phyloP scores from a whole-genome alignment of 345 rosid genomes.

The Angophora floribunda region DNA sequence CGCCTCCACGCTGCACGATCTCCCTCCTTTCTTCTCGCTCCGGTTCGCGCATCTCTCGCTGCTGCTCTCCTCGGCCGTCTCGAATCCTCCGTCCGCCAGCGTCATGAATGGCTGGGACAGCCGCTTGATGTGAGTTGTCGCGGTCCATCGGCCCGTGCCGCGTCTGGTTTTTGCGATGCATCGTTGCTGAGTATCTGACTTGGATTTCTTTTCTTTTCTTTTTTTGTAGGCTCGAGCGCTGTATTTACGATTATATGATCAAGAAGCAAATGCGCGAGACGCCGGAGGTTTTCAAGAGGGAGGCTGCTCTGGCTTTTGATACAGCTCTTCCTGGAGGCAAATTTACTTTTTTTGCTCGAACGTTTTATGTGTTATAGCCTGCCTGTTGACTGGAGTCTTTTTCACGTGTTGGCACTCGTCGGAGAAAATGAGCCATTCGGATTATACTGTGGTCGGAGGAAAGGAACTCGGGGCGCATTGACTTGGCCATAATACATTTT shows the following conservation, averaged over 20 bases:
- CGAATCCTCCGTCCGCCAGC: not conserved
- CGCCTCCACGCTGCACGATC: not conserved
- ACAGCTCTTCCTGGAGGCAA: not conserved
- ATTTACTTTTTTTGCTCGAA: not conserved
- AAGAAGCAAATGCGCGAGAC: not conserved
- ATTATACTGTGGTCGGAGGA: not conserved
- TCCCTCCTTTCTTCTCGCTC: not conserved
- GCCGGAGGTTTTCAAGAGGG: not conserved
- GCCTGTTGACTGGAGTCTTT: not conserved
- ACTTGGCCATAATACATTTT: not conserved
- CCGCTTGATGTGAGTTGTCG: not conserved
- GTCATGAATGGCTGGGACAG: not conserved
- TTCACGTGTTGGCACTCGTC: not conserved
- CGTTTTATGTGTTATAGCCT: not conserved
- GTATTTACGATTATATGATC: not conserved
- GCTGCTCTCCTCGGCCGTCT: not conserved
- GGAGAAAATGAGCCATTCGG: not conserved
- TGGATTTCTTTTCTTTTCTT: not conserved
- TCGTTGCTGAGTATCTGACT: not conserved
- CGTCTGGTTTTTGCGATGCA: not conserved
- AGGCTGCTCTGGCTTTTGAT: not conserved
- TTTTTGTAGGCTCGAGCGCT: not conserved
- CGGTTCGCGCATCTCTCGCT: not conserved
- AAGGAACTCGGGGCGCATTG: not conserved
- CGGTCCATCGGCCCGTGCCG: not conserved